Percentiles rank a stretch among this genome's conserved stretches.
phyloP scores from a whole-genome alignment of 208 protist species.

The Wallacemonas collosoma region DNA sequence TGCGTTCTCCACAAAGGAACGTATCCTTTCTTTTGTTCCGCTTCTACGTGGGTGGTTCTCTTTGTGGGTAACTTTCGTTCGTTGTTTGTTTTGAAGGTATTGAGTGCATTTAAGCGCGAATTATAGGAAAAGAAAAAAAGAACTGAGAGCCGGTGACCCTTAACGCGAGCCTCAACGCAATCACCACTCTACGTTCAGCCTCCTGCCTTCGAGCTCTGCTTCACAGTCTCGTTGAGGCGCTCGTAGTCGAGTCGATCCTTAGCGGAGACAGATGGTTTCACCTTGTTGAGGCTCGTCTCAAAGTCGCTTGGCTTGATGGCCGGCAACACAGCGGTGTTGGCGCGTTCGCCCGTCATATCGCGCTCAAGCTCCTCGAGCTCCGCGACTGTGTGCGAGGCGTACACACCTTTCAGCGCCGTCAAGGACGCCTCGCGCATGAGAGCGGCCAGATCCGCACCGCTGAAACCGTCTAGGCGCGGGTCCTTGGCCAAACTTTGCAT shows the following conservation, averaged over 20 bases:
- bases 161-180: neutral
- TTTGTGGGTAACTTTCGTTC: neutral
- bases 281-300: constrained; percentile 57
- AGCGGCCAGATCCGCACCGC: constrained; percentile 94
- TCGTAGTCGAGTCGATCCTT: constrained; percentile 80
- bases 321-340: constrained; percentile 42
- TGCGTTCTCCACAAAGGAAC: neutral
- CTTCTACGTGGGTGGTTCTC: constrained; percentile 11
- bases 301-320: constrained; percentile 71
- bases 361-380: constrained; percentile 81
- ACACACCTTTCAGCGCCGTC: constrained; percentile 82
- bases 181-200: neutral
- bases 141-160: neutral
- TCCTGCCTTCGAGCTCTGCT: constrained; percentile 25
- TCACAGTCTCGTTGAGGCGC: constrained; percentile 41
- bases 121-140: neutral
- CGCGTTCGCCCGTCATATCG: constrained; percentile 54
- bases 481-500: constrained; percentile 78
- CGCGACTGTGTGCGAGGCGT: constrained; percentile 49
- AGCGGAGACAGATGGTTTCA: constrained; percentile 81
- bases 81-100: neutral
- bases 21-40: constrained; percentile 14
- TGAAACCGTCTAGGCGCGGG: constrained; percentile 89
- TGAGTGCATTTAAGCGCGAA: neutral
- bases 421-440: constrained; percentile 94